A percentile compares a stretch with the other conserved stretches of the same genome.
Conservation (phyloP, 129 eudicot species). For the Pseudognaphalium luteoalbum region DNA sequence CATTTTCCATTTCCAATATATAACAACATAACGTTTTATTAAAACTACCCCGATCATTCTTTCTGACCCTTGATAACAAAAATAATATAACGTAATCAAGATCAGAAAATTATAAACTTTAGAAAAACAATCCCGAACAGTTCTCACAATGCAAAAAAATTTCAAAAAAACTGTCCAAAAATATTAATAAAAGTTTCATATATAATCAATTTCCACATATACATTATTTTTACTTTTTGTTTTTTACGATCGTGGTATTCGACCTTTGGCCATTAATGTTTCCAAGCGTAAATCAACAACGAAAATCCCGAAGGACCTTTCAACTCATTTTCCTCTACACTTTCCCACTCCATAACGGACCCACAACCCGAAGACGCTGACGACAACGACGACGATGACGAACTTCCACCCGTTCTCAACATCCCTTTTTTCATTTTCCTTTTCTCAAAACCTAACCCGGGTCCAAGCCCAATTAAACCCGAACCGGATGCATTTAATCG, state of each 20-base stretch:
- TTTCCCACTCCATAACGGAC: conserved; percentile 87
- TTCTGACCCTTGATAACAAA: not conserved
- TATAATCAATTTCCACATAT: not conserved
- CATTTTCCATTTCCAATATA: not conserved
- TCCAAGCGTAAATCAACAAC: conserved; percentile 82
- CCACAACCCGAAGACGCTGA: conserved; percentile 63
- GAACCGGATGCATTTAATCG: conserved; percentile 34
- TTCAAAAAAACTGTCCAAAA: conserved; percentile 3
- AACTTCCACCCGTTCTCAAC: conserved; percentile 47
- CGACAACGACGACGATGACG: conserved; percentile 53
- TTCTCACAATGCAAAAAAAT: conserved; percentile 9
- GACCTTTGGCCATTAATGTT: conserved; percentile 30
- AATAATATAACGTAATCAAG: not conserved
- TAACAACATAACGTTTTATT: not conserved
- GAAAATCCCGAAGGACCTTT: conserved; percentile 72
- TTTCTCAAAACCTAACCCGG: conserved; percentile 56
- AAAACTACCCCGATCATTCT: conserved; percentile 2
- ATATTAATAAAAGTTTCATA: not conserved
- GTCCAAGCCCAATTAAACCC: conserved; percentile 17
- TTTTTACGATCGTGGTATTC: not conserved
- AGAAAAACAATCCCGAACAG: conserved; percentile 7
- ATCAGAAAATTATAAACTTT: conserved; percentile 19
- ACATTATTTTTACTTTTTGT: not conserved
- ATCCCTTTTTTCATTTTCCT: conserved; percentile 60
- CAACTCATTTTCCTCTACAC: conserved; percentile 69